These are phyloP conservation scores for Gynochthodes officinalis DNA, from an alignment of 257 asterid species.

Conservation along the genomic window DNA sequence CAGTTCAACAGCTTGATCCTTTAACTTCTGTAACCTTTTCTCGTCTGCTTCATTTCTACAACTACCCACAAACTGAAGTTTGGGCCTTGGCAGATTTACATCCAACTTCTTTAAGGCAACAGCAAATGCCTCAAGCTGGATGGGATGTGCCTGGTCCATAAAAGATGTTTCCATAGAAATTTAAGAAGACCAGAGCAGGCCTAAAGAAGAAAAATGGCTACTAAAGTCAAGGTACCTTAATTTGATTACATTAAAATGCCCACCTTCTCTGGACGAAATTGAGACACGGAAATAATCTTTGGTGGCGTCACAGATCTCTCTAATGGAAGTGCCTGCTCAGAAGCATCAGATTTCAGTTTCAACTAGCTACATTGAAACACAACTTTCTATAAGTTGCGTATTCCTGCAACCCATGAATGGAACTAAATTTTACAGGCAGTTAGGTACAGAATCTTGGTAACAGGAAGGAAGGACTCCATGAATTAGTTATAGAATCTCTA, in stretches of 20 bases:
- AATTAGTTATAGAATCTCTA: neutral
- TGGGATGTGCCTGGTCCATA: conserved; percentile 64
- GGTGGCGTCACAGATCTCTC: conserved; percentile 60
- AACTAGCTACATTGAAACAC: neutral
- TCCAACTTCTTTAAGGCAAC: conserved; percentile 52
- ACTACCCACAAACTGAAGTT: conserved; percentile 87
- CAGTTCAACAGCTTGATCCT: conserved; percentile 65
- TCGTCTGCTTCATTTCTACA: conserved; percentile 97
- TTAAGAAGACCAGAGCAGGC: conserved; percentile 17
- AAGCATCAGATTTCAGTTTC: conserved; percentile 17
- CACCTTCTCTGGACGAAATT: conserved; percentile 99
- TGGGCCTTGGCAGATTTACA: conserved; percentile 57
- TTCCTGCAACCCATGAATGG: neutral
- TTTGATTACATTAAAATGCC: conserved; percentile 43
- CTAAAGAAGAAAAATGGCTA: conserved; percentile 12
- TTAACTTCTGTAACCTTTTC: conserved; percentile 73
- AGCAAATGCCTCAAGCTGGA: conserved; percentile 94
- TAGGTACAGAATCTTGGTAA: neutral
- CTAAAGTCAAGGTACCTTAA: conserved; percentile 45
- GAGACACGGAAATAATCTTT: conserved; percentile 88
- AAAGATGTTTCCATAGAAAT: conserved; percentile 24
- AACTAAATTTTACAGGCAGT: neutral
- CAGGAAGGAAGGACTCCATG: neutral
- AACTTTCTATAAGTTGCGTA: neutral
- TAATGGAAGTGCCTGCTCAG: conserved; percentile 63